These are phyloP conservation scores for Gnomoniopsis sp. DNA, from an alignment of 2,329 filamentous ascomycete species.

Conservation along the genomic window DNA sequence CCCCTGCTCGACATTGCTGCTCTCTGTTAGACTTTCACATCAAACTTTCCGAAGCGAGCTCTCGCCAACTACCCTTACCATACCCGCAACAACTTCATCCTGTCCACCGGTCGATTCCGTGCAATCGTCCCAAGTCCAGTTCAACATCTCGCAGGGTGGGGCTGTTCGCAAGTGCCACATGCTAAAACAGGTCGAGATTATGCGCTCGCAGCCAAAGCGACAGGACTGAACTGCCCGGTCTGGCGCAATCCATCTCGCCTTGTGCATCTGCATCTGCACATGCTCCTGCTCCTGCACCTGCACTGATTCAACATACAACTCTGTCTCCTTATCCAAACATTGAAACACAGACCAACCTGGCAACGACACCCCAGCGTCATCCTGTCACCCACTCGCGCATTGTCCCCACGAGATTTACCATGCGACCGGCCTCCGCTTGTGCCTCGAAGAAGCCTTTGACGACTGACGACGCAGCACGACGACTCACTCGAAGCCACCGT, in stretches of 20 bases:
- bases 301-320: not conserved
- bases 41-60: constrained; percentile 7
- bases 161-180: constrained; percentile 6
- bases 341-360: not conserved
- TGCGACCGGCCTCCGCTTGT: not conserved
- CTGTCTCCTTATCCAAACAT: constrained; percentile 14
- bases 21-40: constrained; percentile 2
- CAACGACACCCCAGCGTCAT: not conserved
- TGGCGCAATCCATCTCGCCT: not conserved
- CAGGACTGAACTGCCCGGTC: not conserved
- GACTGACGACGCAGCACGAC: not conserved
- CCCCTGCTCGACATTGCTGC: constrained; percentile 1
- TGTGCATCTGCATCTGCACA: not conserved
- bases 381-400: not conserved
- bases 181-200: constrained; percentile 13
- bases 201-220: constrained; percentile 7
- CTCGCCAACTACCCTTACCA: not conserved
- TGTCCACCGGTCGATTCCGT: not conserved
- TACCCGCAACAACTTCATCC: too few species aligned
- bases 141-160: constrained; percentile 6
- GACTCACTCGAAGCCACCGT: not conserved
- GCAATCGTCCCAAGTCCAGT: not conserved
- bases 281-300: not conserved
- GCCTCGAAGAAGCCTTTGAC: not conserved
- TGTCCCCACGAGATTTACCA: not conserved